Evolutionary conservation across 768 basidiomycete genomes (phyloP), one percentile per base, ranked within the genome.

Genomic region (Leccinum arenicola): DNA sequence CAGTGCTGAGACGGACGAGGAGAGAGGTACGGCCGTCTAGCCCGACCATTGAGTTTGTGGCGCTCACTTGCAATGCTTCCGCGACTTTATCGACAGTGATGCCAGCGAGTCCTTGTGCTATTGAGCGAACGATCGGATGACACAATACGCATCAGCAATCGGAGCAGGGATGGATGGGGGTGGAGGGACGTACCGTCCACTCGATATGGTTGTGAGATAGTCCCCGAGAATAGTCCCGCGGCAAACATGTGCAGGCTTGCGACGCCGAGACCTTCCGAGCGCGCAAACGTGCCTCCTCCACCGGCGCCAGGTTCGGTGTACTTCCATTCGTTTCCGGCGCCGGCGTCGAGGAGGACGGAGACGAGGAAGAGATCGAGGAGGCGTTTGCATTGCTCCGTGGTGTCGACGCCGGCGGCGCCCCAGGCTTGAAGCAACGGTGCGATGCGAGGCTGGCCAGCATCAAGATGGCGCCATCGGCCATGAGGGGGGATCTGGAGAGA

Each of bases 281-380:
- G 80, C 54, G 76, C 69, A 71, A 85, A 93, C 0, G 72, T 76
- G 57, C 77, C 67, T 0, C 82, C 83, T 0, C 82, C 83, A n/a
- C 10, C 2, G 0, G 83, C 81, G 0, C 70, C 75, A 6, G 79
- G 71, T 58, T 95, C 94, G 7, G 75, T 78, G 73, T 89, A 98
- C 11, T 73, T 73, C 95, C 95, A 98, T 1, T 75, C 67, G 57
- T 83, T 87, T 0, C 95, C 96, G 0, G 95, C 96, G 1, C 95
- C 95, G 0, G 95, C 96, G 66, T 98, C 96, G 36, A 99, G 84
- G 14, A 98, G 80, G 8, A 98, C 96, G 11, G 93, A 94, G 31
- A 93, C 89, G 55, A 87, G 75, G 76, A 95, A 95, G 43, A 97
- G 83, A 74, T 98, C 96, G 70, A 98, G 80, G 35, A 93, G 78